A percentile compares a stretch with the other conserved stretches of the same genome.
These are phyloP conservation scores for Carex arenaria DNA, from an alignment of 202 grass and related monocot genomes.

Conservation along the genomic window DNA sequence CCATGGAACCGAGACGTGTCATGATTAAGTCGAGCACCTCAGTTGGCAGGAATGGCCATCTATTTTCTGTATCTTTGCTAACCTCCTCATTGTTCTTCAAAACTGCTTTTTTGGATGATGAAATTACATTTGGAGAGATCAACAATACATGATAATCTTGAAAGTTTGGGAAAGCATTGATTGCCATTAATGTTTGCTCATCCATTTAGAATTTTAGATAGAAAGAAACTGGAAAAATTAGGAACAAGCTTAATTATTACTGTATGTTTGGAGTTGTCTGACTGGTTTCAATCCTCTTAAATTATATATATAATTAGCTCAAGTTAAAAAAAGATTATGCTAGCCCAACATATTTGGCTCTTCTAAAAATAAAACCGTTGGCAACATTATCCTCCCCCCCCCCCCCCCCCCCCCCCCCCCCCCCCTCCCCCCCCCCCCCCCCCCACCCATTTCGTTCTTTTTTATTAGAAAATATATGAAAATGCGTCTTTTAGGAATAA, in stretches of 20 bases:
- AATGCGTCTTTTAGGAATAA: too few species aligned
- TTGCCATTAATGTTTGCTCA: background rate
- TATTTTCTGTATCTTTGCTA: background rate
- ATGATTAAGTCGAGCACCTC: conserved; percentile 35
- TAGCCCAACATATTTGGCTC: background rate
- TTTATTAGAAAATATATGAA: too few species aligned
- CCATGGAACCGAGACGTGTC: conserved; percentile 37
- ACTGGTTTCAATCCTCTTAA: background rate
- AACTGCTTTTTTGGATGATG: background rate
- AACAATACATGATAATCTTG: background rate
- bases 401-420: too few species aligned
- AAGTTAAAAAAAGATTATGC: background rate
- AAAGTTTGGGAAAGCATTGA: background rate
- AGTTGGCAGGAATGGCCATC: background rate
- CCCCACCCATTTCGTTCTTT: too few species aligned
- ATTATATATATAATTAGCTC: background rate
- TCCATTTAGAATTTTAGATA: background rate
- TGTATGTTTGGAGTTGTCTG: background rate
- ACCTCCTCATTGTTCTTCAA: background rate
- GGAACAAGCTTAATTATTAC: background rate
- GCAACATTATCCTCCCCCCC: too few species aligned
- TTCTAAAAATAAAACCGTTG: background rate
- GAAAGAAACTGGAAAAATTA: background rate
- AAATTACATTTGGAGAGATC: background rate
- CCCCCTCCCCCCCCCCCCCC: too few species aligned